Evolutionary conservation across 768 basidiomycete species (phyloP).

Genomic region (Boletus fagicola): DNA sequence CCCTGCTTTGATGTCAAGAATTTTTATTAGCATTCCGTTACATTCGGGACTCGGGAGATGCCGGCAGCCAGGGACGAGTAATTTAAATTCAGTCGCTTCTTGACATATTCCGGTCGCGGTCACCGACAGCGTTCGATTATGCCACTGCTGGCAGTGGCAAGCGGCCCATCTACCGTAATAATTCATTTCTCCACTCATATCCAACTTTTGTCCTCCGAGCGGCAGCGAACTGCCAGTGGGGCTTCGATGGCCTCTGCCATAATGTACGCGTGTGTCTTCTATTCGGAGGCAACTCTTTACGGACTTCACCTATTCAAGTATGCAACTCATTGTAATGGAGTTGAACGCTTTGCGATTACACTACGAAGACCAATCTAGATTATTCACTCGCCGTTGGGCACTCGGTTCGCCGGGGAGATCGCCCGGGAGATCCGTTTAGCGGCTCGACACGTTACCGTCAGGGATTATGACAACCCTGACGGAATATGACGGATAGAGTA

Average conservation of each 20-base stretch:
- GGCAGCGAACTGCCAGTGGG: too few relatives aligned
- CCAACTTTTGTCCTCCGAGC: background rate
- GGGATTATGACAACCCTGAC: conserved; percentile 14
- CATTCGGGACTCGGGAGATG: background rate
- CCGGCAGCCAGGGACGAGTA: background rate
- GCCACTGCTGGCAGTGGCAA: too few relatives aligned
- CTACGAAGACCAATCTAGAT: background rate
- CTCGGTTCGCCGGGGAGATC: background rate
- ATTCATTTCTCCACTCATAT: conserved; percentile 5
- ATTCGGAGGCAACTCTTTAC: background rate
- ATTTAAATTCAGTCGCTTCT: conserved; percentile 1
- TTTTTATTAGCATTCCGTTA: background rate
- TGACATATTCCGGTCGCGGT: background rate
- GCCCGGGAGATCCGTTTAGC: background rate
- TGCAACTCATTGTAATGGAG: background rate
- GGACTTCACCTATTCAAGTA: background rate
- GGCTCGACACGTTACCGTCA: background rate
- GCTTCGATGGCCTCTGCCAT: background rate
- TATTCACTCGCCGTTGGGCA: background rate
- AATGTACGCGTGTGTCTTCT: background rate
- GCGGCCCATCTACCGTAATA: conserved; percentile 1
- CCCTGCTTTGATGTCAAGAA: background rate
- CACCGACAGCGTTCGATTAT: background rate
- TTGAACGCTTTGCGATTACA: background rate
- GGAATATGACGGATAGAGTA: conserved; percentile 16